These are phyloP conservation scores for Pseudohalonectria lignicola DNA, from an alignment of 2,329 filamentous ascomycete species.

Conservation along the genomic window DNA sequence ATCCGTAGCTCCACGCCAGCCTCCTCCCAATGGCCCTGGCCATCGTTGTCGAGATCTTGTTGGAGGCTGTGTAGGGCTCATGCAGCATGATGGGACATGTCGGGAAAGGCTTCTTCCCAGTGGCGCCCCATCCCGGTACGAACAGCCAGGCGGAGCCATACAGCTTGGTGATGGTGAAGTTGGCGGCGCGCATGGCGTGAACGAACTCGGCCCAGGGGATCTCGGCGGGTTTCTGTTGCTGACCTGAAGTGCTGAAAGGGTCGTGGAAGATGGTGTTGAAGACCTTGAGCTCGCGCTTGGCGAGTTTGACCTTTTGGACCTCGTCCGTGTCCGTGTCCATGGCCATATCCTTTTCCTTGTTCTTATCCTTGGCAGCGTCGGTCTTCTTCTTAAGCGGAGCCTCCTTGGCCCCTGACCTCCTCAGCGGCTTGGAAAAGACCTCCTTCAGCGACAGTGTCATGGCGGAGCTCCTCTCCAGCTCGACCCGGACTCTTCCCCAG, in stretches of 20 bases:
- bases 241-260: neutral
- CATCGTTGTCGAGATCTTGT: neutral
- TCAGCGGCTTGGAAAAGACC: conserved; percentile 2
- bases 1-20: conserved; percentile 2
- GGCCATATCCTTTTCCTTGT: neutral
- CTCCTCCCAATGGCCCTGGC: conserved; percentile 2
- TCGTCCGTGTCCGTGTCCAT: neutral
- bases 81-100: neutral
- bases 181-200: conserved; percentile 5
- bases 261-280: conserved; percentile 7
- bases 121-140: neutral
- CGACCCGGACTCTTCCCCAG: conserved; percentile 4
- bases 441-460: conserved; percentile 5
- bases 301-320: neutral
- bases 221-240: conserved; percentile 4
- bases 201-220: conserved; percentile 7
- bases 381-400: no score
- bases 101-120: neutral
- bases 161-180: conserved; percentile 4
- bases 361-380: neutral
- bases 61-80: conserved; percentile 2
- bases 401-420: neutral
- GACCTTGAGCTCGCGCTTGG: conserved; percentile 6
- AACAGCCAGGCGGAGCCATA: conserved; percentile 9
- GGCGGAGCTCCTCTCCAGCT: conserved; percentile 5